phyloP scores from a whole-genome alignment of 192 early-diverging fungal genomes.

The Gigaspora rosea region DNA sequence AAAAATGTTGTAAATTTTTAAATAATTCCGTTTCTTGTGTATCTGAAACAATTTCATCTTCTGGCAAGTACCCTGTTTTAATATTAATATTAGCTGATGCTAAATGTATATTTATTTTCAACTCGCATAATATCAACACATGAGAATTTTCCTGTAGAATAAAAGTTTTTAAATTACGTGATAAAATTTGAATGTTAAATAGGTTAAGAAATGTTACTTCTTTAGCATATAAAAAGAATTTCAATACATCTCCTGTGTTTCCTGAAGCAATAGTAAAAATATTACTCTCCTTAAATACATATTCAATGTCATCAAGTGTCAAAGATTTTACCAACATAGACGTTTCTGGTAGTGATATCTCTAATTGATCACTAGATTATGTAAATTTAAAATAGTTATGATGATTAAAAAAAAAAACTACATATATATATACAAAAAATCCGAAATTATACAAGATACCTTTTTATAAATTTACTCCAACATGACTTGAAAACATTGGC shows the following conservation, averaged over 20 bases:
- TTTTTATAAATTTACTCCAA: background rate
- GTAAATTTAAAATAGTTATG: background rate
- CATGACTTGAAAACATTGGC: background rate
- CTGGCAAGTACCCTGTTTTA: background rate
- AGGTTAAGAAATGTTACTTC: background rate
- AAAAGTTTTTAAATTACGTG: background rate
- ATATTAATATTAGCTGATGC: background rate
- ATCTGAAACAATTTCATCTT: background rate
- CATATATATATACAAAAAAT: background rate
- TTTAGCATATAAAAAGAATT: conserved; percentile 17
- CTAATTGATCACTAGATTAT: background rate
- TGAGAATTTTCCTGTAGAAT: background rate
- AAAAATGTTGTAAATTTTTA: background rate
- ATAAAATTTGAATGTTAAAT: background rate
- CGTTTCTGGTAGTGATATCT: background rate
- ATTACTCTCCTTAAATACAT: conserved; percentile 2
- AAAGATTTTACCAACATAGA: background rate
- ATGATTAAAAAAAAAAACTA: too few relatives aligned
- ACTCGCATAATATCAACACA: background rate
- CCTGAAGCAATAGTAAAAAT: conserved; percentile 20
- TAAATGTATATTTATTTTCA: background rate
- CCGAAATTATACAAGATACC: background rate
- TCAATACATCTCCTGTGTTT: background rate
- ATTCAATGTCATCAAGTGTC: conserved; percentile 5
- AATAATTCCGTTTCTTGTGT: background rate